phyloP scores from a whole-genome alignment of 2,329 filamentous ascomycete genomes.

The Pseudofabraea citricarpa region DNA sequence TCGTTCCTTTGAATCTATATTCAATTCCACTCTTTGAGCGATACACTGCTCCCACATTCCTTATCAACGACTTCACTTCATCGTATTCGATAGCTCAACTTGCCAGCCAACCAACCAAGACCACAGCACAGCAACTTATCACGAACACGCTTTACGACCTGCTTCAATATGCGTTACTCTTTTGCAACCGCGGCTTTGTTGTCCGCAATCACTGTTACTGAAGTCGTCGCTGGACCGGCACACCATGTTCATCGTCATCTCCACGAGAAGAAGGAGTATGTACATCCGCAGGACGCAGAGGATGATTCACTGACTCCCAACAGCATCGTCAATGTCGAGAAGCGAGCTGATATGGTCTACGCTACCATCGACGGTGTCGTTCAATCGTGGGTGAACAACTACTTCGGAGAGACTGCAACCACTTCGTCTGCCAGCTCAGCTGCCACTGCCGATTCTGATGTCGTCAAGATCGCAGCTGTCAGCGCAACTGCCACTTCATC shows the following conservation, averaged over 20 bases:
- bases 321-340: conserved; percentile 1
- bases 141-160: conserved; percentile 3
- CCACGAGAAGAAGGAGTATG: conserved; percentile 28
- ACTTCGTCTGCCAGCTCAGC: conserved; percentile 5
- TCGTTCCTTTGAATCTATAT: conserved; percentile 14
- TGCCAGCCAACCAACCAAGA: neutral
- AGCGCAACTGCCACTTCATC: conserved; percentile 4
- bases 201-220: conserved; percentile 23
- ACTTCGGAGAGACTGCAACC: conserved; percentile 18
- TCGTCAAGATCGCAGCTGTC: neutral
- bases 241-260: conserved; percentile 23
- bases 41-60: conserved; percentile 24
- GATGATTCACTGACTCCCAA: neutral
- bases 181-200: conserved; percentile 21
- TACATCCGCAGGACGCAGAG: too few species aligned
- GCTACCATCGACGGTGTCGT: conserved; percentile 14
- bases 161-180: conserved; percentile 25
- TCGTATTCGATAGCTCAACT: conserved; percentile 8
- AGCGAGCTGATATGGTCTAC: neutral
- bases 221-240: conserved; percentile 25
- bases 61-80: conserved; percentile 18
- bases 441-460: neutral
- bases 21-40: conserved; percentile 20
- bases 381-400: conserved; percentile 19
- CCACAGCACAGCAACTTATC: conserved; percentile 4